Base-by-base conservation (phyloP, 768 basidiomycete genomes). In the Lentinus tigrinus region DNA sequence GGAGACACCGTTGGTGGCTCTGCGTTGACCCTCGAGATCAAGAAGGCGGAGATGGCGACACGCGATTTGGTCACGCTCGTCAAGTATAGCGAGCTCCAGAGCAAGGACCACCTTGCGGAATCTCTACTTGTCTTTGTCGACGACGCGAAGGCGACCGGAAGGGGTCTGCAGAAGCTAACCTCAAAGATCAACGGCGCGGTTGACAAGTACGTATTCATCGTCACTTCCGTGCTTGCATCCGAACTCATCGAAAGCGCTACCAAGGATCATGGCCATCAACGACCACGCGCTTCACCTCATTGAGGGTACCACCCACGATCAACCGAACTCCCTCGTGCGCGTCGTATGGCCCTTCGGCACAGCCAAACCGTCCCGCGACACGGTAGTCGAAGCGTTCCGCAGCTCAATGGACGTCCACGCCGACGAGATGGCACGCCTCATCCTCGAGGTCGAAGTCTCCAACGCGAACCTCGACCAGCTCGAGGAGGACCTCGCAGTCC, bases 31-130 rank as follows among this genome's bases (percentile, higher is more conserved):
- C 67, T 89, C 43, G 82, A 89, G 54, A 81, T 93, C 61, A 84
- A 89, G 72, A 86, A 85, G 69, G 85, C 88, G 14, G 86, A 91
- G 63, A 85, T 91, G 81, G 91, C 89, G 14, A 88, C 86, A 1
- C 74, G 71, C 23, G 90, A 93, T 67, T 75, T 93, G 51, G 73
- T 81, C 14, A 78, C 82, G 5, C 75, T 89, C 27, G 85, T 91
- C 16, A 78, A 77, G 16, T 71, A 79, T 58, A 92, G 90, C 68
- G 74, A 85, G 16, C 69, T 93, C 65, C 80, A 74, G 57, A 81
- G 82, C 23, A 83, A 75, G 52, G 85, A 89, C n/a, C 57, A 68
- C 21, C 65, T 93, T 10, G 85, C 81, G 17, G 73, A 80, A 10
- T 64, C 75, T 16, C 72, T 92, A 61, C 61, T 59, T 14, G 77